A percentile compares a stretch with the other conserved stretches of the same genome.
phyloP scores from a whole-genome alignment of 768 basidiomycete species.

The Amyloporia xantha region DNA sequence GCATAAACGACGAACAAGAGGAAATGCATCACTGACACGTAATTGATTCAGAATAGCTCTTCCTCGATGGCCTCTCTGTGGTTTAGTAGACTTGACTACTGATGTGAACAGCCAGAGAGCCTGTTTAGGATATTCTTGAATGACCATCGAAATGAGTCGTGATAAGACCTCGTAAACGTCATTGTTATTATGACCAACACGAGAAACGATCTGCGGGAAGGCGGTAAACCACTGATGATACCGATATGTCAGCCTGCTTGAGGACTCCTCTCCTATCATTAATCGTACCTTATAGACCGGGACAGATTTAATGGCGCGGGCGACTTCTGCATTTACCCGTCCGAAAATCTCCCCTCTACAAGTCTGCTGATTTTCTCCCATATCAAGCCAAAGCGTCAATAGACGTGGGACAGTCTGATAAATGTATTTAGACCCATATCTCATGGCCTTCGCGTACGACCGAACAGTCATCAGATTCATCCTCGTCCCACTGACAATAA shows the following conservation, averaged over 20 bases:
- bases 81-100: constrained; percentile 77
- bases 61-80: constrained; percentile 54
- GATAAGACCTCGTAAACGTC: constrained; percentile 56
- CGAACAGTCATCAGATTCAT: constrained; percentile 64
- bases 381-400: constrained; percentile 90
- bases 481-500: constrained; percentile 41
- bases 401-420: constrained; percentile 94
- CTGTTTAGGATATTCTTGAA: constrained; percentile 84
- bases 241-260: not conserved
- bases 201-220: constrained; percentile 94
- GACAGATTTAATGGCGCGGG: constrained; percentile 47
- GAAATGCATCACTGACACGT: constrained; percentile 37
- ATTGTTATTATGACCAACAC: constrained; percentile 70
- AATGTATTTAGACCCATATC: constrained; percentile 86
- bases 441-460: constrained; percentile 64
- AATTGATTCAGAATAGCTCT: constrained; percentile 49
- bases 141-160: constrained; percentile 61
- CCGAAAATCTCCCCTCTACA: constrained; percentile 33
- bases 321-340: constrained; percentile 44
- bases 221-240: constrained; percentile 82
- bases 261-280: not conserved
- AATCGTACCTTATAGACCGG: constrained; percentile 72
- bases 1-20: too few relatives aligned
- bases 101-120: constrained; percentile 90
- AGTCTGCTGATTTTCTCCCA: constrained; percentile 49